Conservation (phyloP, 441 rosid species). For the Croton setiger region DNA sequence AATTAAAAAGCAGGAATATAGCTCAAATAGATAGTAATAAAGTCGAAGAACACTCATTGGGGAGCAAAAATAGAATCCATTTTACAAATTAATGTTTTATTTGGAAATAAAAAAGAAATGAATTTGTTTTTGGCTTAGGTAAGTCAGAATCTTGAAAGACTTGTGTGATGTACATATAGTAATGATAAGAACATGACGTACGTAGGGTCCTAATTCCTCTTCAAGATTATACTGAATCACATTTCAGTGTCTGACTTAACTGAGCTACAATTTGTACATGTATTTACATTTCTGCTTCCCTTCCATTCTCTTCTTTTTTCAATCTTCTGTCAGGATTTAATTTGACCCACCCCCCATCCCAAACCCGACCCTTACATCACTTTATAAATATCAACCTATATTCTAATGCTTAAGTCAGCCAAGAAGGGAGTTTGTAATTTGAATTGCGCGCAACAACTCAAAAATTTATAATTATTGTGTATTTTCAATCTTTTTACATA, state of each 20-base stretch:
- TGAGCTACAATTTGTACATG: conserved; percentile 10
- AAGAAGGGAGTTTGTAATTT: too few species aligned
- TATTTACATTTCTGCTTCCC: neutral
- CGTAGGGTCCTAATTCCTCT: neutral
- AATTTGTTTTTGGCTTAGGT: conserved; percentile 1
- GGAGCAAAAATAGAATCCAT: neutral
- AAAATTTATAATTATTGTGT: too few species aligned
- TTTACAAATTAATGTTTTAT: neutral
- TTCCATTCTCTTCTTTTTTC: neutral
- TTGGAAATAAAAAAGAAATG: too few species aligned
- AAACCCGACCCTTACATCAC: too few species aligned
- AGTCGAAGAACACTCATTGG: too few species aligned
- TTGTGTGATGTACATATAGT: neutral
- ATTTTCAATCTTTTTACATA: too few species aligned
- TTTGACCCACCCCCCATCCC: too few species aligned
- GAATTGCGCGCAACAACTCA: too few species aligned
- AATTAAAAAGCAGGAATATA: too few species aligned
- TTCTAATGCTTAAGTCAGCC: too few species aligned
- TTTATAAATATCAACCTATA: too few species aligned
- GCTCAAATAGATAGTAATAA: too few species aligned
- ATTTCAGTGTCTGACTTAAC: conserved; percentile 23
- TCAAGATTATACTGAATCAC: conserved; percentile 13
- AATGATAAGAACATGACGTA: conserved; percentile 21
- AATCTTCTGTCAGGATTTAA: neutral
- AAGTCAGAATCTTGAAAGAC: conserved; percentile 6